Conservation (phyloP, 2,329 filamentous ascomycete genomes). For the Trichothecium roseum region DNA sequence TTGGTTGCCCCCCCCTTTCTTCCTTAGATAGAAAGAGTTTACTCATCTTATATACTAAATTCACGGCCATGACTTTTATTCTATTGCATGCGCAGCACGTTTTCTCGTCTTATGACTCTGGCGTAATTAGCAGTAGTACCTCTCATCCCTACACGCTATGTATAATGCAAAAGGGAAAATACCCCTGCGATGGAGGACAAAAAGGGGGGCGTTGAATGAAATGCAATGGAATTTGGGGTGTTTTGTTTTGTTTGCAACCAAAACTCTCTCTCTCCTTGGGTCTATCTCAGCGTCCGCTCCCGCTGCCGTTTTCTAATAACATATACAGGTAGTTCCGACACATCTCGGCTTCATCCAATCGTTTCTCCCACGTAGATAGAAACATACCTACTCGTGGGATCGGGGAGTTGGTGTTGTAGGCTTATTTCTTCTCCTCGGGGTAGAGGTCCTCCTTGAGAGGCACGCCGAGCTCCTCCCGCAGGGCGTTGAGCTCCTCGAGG, state of each 20-base stretch:
- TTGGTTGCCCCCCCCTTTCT: neutral
- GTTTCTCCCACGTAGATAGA: neutral
- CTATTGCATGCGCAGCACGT: no score
- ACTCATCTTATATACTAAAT: neutral
- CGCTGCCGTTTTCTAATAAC: conserved; percentile 15
- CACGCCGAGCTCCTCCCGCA: conserved; percentile 90
- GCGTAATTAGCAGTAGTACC: no score
- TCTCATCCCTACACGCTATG: no score
- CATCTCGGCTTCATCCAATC: neutral
- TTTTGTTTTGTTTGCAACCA: conserved; percentile 14
- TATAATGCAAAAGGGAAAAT: no score
- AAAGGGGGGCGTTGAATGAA: no score
- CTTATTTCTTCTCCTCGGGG: conserved; percentile 47
- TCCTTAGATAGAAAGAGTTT: conserved; percentile 1
- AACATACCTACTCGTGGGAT: neutral
- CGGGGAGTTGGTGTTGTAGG: neutral
- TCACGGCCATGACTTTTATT: no score
- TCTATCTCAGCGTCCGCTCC: conserved; percentile 13
- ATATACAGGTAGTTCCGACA: conserved; percentile 22
- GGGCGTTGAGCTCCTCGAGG: conserved; percentile 81
- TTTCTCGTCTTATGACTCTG: no score
- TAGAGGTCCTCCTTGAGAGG: conserved; percentile 88
- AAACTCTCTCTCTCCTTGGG: conserved; percentile 10
- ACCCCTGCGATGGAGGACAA: no score
- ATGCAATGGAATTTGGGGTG: conserved; percentile 15